A percentile compares a stretch with the other conserved stretches of the same genome.
Evolutionary conservation across 805 yeast species (phyloP).

Genomic region (Starmerella sirachaensis): DNA sequence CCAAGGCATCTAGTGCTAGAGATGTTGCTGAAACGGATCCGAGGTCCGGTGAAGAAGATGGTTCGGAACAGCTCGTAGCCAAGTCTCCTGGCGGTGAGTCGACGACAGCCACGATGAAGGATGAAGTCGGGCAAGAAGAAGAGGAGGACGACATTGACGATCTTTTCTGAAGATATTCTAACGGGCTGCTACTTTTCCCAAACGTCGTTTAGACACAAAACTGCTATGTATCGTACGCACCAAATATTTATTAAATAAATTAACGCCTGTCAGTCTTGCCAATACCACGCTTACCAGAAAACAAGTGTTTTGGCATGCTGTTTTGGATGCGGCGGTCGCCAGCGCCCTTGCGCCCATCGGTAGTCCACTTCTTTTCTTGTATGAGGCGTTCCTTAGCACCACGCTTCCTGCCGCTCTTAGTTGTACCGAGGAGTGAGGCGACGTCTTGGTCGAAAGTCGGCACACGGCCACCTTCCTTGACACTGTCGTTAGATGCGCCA

Average conservation of each 20-base stretch:
- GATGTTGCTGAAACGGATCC: neutral
- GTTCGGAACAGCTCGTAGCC: neutral
- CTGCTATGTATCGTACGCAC: no score
- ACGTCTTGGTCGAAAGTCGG: slow-evolving; percentile 68
- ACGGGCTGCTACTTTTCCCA: no score
- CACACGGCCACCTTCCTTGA: slow-evolving; percentile 30
- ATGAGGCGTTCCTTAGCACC: slow-evolving; percentile 79
- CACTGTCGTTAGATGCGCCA: slow-evolving; percentile 37
- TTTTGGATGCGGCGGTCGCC: slow-evolving; percentile 85
- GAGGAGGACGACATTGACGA: slow-evolving; percentile 6
- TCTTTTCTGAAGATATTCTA: no score
- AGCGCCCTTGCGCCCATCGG: slow-evolving; percentile 88
- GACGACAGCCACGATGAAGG: neutral
- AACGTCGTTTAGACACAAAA: no score
- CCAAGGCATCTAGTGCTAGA: neutral
- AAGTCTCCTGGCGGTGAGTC: neutral
- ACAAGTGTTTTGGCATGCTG: slow-evolving; percentile 83
- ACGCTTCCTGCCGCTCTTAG: slow-evolving; percentile 52
- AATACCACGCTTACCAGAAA: slow-evolving; percentile 91
- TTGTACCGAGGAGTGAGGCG: slow-evolving; percentile 35
- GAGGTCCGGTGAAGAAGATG: neutral
- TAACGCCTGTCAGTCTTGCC: slow-evolving; percentile 88
- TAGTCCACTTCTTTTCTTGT: slow-evolving; percentile 88
- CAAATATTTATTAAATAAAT: slow-evolving; percentile 1
- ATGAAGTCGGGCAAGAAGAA: neutral